Evolutionary conservation across 176 grass and related monocot genomes (phyloP).

Genomic region (Otatea glauca): DNA sequence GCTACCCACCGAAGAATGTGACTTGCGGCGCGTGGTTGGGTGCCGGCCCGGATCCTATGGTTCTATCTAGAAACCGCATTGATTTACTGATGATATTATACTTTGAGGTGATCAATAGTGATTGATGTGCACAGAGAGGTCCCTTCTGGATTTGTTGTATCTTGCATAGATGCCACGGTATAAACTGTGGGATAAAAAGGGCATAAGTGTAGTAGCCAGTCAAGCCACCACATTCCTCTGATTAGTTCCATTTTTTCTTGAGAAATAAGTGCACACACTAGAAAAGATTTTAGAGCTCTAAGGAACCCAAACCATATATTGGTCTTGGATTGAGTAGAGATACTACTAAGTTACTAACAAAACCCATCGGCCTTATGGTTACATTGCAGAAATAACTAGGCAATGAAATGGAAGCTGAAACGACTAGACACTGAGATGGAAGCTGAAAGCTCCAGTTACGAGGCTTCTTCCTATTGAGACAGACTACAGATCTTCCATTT

Average conservation of each 20-base stretch:
- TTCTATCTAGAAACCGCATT: neutral
- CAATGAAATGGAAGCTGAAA: conserved; percentile 32
- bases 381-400: conserved; percentile 39
- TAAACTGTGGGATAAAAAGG: neutral
- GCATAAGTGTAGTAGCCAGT: neutral
- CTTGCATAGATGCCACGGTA: neutral
- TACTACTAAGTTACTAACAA: neutral
- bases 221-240: neutral
- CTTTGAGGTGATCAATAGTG: neutral
- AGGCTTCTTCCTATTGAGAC: neutral
- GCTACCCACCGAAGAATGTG: neutral
- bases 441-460: neutral
- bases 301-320: conserved; percentile 14
- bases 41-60: neutral
- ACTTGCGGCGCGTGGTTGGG: neutral
- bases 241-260: neutral
- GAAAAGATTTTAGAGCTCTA: neutral
- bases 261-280: neutral
- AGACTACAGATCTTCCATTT: conserved; percentile 10
- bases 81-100: neutral
- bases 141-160: neutral
- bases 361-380: conserved; percentile 26
- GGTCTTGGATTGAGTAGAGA: neutral
- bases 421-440: neutral
- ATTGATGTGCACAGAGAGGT: neutral